phyloP scores from a whole-genome alignment of 2,329 filamentous ascomycete genomes.

The Triangularia verruculosa region DNA sequence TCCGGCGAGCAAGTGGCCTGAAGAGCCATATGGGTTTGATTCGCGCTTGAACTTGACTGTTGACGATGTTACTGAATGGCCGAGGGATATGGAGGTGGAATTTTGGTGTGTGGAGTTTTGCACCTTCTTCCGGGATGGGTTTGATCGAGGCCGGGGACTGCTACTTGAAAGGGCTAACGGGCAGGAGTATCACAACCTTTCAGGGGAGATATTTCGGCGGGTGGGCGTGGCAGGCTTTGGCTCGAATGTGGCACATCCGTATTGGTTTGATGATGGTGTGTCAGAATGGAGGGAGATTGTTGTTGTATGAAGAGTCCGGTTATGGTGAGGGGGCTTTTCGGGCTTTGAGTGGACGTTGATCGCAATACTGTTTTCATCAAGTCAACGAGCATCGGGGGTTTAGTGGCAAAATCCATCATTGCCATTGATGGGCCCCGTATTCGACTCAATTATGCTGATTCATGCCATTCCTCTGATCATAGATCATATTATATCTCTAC shows the following conservation, averaged over 20 bases:
- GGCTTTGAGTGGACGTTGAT: background rate
- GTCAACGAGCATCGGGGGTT: constrained; percentile 40
- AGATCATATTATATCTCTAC: background rate
- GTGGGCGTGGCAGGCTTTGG: background rate
- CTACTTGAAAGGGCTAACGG: background rate
- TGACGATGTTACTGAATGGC: background rate
- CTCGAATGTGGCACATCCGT: background rate
- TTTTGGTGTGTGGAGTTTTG: background rate
- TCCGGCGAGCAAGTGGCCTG: background rate
- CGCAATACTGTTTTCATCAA: background rate
- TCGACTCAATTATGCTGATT: constrained; percentile 32
- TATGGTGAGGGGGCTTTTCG: background rate
- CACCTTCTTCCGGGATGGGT: background rate
- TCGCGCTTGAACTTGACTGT: background rate
- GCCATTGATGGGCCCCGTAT: constrained; percentile 47
- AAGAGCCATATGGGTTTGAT: background rate
- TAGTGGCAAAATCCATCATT: constrained; percentile 56
- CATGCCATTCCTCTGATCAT: constrained; percentile 4
- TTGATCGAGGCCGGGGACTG: background rate
- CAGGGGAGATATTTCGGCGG: background rate
- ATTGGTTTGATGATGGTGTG: background rate
- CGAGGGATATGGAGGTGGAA: background rate
- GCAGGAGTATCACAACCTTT: background rate
- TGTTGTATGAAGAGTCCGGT: background rate
- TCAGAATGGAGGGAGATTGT: background rate